Evolutionary conservation across 164 flowering plant genomes (phyloP).

Genomic region (Tetracentron sinense): DNA sequence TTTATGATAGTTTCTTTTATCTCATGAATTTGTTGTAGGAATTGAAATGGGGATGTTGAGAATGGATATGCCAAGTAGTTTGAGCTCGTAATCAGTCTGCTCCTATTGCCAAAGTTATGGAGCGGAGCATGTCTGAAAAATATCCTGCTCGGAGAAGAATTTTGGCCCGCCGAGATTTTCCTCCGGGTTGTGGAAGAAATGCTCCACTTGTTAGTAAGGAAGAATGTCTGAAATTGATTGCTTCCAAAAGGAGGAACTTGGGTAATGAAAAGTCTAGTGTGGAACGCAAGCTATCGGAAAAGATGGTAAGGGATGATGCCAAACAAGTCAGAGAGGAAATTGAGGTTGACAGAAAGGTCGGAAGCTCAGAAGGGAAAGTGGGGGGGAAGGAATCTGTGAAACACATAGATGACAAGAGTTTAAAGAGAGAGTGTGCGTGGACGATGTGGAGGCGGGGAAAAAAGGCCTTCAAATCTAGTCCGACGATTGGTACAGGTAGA

Average conservation of each 20-base stretch:
- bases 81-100: neutral
- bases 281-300: conserved; percentile 2
- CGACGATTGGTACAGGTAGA: conserved; percentile 8
- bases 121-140: conserved; percentile 10
- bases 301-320: neutral
- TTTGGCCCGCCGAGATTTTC: conserved; percentile 29
- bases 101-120: neutral
- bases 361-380: conserved; percentile 3
- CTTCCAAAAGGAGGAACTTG: neutral
- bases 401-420: conserved; percentile 7
- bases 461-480: conserved; percentile 7
- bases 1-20: too few relatives aligned
- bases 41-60: too few relatives aligned
- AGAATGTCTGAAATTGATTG: conserved; percentile 16
- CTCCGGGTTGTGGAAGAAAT: conserved; percentile 33
- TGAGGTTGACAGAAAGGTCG: neutral
- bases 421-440: conserved; percentile 36
- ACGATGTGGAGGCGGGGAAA: conserved; percentile 39
- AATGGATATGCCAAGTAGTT: too few relatives aligned
- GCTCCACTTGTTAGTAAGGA: conserved; percentile 25
- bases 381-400: neutral
- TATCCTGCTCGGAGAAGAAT: conserved; percentile 45
- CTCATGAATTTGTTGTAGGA: too few relatives aligned
- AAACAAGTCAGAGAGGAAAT: conserved; percentile 1
- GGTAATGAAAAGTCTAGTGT: conserved; percentile 3